These are phyloP conservation scores for Pyracantha coccinea DNA, from an alignment of 331 rosid species.

Conservation along the genomic window DNA sequence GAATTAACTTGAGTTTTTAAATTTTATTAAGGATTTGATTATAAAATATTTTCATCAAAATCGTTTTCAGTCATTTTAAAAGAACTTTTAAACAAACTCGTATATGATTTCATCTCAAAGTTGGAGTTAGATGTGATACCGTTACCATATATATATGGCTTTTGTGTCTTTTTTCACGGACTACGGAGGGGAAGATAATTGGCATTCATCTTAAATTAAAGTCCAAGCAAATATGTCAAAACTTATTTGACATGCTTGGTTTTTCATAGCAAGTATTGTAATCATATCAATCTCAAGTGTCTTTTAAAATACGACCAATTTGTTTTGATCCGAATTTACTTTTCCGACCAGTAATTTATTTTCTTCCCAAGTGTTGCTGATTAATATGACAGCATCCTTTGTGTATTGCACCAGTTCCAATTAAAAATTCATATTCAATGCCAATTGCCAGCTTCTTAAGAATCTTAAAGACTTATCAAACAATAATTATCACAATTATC, in stretches of 20 bases:
- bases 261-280: background rate
- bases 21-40: no score
- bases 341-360: background rate
- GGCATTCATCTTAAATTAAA: background rate
- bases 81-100: accelerated
- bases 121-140: no score
- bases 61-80: accelerated
- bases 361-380: no score
- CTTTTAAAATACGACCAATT: background rate
- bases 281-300: background rate
- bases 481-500: slow-evolving; percentile 19
- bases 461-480: slow-evolving; percentile 23
- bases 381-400: background rate
- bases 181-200: no score
- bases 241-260: background rate
- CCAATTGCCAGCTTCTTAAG: slow-evolving; percentile 38
- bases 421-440: background rate
- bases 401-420: slow-evolving; percentile 7
- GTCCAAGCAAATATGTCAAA: background rate
- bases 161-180: background rate
- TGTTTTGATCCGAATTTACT: background rate
- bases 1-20: no score
- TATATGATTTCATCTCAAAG: no score
- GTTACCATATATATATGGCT: no score
- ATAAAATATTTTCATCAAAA: no score